Base-by-base conservation (phyloP, 2,329 filamentous ascomycete species). In the Zopfia rhizophila region DNA sequence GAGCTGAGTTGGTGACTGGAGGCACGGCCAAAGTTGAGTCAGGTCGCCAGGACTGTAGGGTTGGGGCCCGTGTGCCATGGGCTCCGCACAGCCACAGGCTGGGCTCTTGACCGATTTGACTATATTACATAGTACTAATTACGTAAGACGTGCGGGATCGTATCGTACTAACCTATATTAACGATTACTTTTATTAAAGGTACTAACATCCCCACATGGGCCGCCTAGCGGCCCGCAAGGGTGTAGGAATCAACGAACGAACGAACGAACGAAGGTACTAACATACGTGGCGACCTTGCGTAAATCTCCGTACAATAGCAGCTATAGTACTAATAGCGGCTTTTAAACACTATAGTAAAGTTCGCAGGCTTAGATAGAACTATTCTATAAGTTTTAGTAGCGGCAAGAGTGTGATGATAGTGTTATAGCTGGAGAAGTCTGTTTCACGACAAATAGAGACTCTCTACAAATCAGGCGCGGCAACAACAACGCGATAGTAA, bases 251-350 rank as follows among this genome's bases (percentile, higher is more conserved):
- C n/a, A n/a, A n/a, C n/a, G n/a, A n/a, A n/a, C n/a, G n/a, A n/a
- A n/a, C n/a, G n/a, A n/a, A n/a, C n/a, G n/a, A n/a, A n/a, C n/a
- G n/a, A n/a, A n/a, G n/a, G n/a, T n/a, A n/a, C n/a, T n/a, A 35
- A 36, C 29, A 29, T 27, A 31, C 29, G 30, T 40, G 13, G 35
- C 22, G 14, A 40, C 28, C 36, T 31, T 46, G 16, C 21, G 36
- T 46, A 14, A 45, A 45, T 45, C 41, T 45, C 41, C 25, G 30
- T 44, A 18, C 27, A 21, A 45, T 32, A 45, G 21, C 17, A 38
- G 24, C 32, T 17, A 45, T 28, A 18, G 25, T 2, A 23, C 30
- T 4, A 27, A 6, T 31, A 25, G 18, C n/a, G 18, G 33, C 32
- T 17, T 45, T 24, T 38, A 4, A 27, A 21, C 21, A 45, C 16